Conservation (phyloP, 164 flowering plant species). For the Chimonanthus salicifolius region DNA sequence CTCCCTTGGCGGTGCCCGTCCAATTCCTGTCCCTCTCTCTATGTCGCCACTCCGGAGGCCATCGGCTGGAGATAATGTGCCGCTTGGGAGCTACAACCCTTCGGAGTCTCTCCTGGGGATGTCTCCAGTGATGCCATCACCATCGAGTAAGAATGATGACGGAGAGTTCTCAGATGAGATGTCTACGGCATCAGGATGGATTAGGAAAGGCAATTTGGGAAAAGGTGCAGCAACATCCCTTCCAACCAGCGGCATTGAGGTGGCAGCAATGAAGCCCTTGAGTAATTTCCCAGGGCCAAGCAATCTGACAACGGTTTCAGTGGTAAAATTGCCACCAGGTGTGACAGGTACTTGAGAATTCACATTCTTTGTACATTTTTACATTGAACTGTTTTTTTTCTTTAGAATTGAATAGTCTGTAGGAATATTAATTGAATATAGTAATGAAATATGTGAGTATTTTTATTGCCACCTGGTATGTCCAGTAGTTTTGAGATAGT, state of each 20-base stretch:
- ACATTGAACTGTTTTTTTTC: not conserved
- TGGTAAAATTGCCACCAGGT: constrained; percentile 22
- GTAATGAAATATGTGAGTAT: not conserved
- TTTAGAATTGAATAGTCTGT: not conserved
- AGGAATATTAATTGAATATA: not conserved
- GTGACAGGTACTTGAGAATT: constrained; percentile 17
- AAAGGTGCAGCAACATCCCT: constrained; percentile 39
- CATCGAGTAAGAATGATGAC: constrained; percentile 27
- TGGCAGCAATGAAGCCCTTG: constrained; percentile 18
- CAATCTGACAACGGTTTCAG: constrained; percentile 27
- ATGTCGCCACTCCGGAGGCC: constrained; percentile 30
- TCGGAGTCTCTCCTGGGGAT: constrained; percentile 38
- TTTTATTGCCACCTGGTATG: not conserved
- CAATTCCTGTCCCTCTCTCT: constrained; percentile 29
- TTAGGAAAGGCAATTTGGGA: constrained; percentile 24
- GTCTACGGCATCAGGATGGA: constrained; percentile 21
- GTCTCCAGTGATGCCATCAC: constrained; percentile 26
- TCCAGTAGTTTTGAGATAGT: too few species aligned
- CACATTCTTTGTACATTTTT: not conserved
- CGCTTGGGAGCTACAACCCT: constrained; percentile 62
- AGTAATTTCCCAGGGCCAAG: constrained; percentile 16
- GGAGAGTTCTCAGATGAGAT: constrained; percentile 44
- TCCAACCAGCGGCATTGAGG: constrained; percentile 48
- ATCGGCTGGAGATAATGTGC: constrained; percentile 17
- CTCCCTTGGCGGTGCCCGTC: constrained; percentile 12